Base-by-base conservation (phyloP, 306 rosid genomes). In the Argentina anserina region DNA sequence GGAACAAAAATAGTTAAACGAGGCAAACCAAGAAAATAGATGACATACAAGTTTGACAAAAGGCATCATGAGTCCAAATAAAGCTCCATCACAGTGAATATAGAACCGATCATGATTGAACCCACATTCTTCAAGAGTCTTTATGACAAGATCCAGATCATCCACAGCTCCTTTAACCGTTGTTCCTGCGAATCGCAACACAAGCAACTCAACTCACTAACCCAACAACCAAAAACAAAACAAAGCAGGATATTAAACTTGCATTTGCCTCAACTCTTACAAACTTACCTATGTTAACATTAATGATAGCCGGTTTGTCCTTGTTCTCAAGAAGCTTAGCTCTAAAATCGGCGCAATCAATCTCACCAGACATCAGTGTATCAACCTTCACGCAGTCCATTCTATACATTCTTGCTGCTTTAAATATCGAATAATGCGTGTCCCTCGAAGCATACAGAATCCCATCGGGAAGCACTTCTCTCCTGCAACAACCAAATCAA, bases 341-440 rank as follows among this genome's bases (percentile, higher is more conserved):
- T 74, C 80, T 83, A 17, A 90, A 79, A 75, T 88, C 81, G 3
- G 47, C 43, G 62, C 92, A 90, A 67, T 90, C 84, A 74, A 88
- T 90, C 87, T 90, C 89, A 31, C 92, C 93, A 3, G 92, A 87
- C 53, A 80, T 39, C 62, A 84, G 68, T n/a, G 87, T 82, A 20
- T 26, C 72, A 70, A 91, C 84, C 79, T 84, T 89, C 67, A 71
- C 80, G 21, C 88, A 85, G 1, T 91, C 86, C 92, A 91, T 91
- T 86, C 87, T 76, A 75, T 87, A 91, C 92, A 91, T 87, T 78
- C 86, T 75, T 3, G 91, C 95, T 0, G 86, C 91, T 81, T 89
- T 92, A 68, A 87, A 89, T 43, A 92, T 70, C 11, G 97, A 92
- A 82, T 92, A 92, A 82, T 92, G 96, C 0, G 90, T 80, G 1